These are phyloP conservation scores for Rhodocollybia butyracea DNA, from an alignment of 768 basidiomycete genomes.

Conservation along the genomic window DNA sequence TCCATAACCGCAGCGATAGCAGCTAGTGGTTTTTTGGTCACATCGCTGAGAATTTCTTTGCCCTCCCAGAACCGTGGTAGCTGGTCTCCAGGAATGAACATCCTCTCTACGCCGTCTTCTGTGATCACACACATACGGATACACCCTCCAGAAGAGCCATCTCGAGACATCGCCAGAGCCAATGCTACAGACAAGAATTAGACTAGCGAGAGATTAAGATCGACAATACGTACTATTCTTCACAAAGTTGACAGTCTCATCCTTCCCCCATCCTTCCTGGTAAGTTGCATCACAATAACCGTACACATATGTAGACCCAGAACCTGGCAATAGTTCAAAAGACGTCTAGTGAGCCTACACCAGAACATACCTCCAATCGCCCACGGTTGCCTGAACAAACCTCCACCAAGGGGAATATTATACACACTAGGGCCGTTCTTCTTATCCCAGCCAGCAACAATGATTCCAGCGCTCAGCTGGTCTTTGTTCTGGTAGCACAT, in stretches of 20 bases:
- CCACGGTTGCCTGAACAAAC: conserved; percentile 97
- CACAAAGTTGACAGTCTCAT: conserved; percentile 91
- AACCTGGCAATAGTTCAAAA: conserved; percentile 45
- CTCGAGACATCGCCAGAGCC: conserved; percentile 93
- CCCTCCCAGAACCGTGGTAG: conserved; percentile 92
- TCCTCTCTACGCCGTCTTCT: conserved; percentile 83
- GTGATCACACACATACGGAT: conserved; percentile 98
- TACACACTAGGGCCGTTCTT: conserved; percentile 89
- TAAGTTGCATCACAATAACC: conserved; percentile 99
- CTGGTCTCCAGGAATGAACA: conserved; percentile 90
- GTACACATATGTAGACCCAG: conserved; percentile 97
- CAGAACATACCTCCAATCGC: conserved; percentile 82
- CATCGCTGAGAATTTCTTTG: conserved; percentile 58
- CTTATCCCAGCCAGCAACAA: conserved; percentile 97
- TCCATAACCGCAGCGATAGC: conserved; percentile 25
- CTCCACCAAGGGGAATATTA: conserved; percentile 96
- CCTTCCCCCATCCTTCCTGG: conserved; percentile 84
- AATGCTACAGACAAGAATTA: conserved; percentile 54
- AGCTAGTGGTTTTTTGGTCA: conserved; percentile 21
- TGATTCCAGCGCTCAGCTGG: conserved; percentile 84
- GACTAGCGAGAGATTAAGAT: not conserved
- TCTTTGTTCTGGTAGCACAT: conserved; percentile 96
- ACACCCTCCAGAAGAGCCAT: conserved; percentile 96
- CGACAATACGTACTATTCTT: conserved; percentile 77
- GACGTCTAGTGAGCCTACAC: not conserved